These are phyloP conservation scores for Starmerella potacharoeniae DNA, from an alignment of 805 yeast genomes.

Conservation along the genomic window DNA sequence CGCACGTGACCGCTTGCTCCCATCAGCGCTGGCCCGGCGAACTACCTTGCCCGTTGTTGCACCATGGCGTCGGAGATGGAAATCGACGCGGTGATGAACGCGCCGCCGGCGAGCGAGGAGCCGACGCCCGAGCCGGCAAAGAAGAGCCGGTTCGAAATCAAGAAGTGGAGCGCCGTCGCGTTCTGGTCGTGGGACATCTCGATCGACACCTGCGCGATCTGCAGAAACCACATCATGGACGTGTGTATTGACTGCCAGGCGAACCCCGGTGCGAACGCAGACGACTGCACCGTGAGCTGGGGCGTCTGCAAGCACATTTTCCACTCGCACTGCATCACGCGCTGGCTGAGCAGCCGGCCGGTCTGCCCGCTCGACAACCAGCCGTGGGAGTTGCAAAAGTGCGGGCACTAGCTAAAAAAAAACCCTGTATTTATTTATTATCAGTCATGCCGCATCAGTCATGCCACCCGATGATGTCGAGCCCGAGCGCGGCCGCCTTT, in stretches of 20 bases:
- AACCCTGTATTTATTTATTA: not conserved
- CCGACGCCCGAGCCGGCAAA: not conserved
- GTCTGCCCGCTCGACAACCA: slow-evolving; percentile 94
- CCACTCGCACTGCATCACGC: slow-evolving; percentile 90
- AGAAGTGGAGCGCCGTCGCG: slow-evolving; percentile 99
- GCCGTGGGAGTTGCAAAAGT: slow-evolving; percentile 71
- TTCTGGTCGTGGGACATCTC: slow-evolving; percentile 99
- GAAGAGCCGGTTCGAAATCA: slow-evolving; percentile 60
- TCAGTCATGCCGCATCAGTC: not conserved
- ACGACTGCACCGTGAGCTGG: slow-evolving; percentile 91
- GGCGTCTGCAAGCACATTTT: slow-evolving; percentile 97
- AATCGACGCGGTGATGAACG: not conserved
- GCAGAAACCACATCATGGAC: slow-evolving; percentile 97
- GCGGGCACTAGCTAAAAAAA: slow-evolving; percentile 41
- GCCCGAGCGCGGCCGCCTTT: not conserved
- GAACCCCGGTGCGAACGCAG: slow-evolving; percentile 49
- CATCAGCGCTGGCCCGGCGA: no score
- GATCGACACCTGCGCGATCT: slow-evolving; percentile 94
- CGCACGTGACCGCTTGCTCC: no score
- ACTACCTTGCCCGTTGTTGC: not conserved
- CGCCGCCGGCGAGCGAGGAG: not conserved
- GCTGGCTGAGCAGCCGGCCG: slow-evolving; percentile 91
- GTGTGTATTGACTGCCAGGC: slow-evolving; percentile 95
- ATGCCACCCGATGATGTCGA: not conserved
- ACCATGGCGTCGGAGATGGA: not conserved